Evolutionary conservation across 2,329 filamentous ascomycete species (phyloP).

Genomic region (Aspergillus quadrilineatus): DNA sequence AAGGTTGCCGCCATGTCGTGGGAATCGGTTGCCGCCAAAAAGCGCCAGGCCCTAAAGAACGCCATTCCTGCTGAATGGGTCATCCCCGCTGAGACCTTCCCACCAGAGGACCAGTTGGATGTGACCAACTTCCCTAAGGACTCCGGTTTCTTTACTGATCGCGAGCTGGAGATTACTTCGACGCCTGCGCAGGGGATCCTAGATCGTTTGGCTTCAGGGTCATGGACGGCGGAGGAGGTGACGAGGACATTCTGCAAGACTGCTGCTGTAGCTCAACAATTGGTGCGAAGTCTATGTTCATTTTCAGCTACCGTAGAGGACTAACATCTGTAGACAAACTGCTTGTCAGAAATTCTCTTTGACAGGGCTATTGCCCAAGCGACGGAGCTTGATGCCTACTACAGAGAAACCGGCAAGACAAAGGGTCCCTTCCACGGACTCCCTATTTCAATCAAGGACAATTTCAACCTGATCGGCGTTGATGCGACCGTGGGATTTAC

Average conservation of each 20-base stretch:
- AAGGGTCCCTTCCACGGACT: constrained; percentile 45
- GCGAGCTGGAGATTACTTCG: constrained; percentile 53
- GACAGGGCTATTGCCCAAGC: constrained; percentile 53
- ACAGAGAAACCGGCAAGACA: constrained; percentile 39
- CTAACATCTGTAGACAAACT: constrained; percentile 51
- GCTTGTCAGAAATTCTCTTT: constrained; percentile 59
- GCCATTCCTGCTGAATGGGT: constrained; percentile 61
- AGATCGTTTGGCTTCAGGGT: constrained; percentile 31
- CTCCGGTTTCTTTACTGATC: constrained; percentile 59
- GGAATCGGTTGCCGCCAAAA: constrained; percentile 45
- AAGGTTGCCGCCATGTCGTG: constrained; percentile 26
- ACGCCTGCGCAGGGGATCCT: constrained; percentile 35
- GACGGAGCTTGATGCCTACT: constrained; percentile 53
- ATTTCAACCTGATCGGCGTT: constrained; percentile 33
- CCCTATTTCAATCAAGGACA: constrained; percentile 44
- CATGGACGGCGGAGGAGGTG: constrained; percentile 54
- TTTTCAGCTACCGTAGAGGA: background rate
- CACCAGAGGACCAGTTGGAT: constrained; percentile 54
- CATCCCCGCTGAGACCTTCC: constrained; percentile 54
- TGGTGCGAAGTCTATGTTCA: constrained; percentile 34
- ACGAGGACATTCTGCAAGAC: constrained; percentile 56
- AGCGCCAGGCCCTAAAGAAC: constrained; percentile 43
- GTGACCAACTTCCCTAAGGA: constrained; percentile 56
- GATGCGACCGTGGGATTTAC: constrained; percentile 24
- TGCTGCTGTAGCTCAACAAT: constrained; percentile 55